These are phyloP conservation scores for Notholithocarpus densiflorus DNA, from an alignment of 306 rosid species.

Conservation along the genomic window DNA sequence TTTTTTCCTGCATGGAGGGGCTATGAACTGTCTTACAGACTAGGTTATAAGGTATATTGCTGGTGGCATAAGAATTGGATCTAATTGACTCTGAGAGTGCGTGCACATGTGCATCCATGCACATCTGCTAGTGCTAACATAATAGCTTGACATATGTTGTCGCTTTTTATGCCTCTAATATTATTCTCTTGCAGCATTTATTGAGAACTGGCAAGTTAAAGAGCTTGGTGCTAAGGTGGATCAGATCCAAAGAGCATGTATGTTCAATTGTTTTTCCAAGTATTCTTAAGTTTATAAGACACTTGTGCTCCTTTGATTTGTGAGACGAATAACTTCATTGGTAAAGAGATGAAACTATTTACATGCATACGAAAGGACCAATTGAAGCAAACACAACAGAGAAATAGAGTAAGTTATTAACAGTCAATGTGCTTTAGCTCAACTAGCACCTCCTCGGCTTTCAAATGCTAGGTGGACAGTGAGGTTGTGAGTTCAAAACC, in stretches of 20 bases:
- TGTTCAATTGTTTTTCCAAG: conserved; percentile 28
- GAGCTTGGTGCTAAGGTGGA: conserved; percentile 54
- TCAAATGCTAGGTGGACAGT: too few species aligned
- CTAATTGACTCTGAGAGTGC: not conserved
- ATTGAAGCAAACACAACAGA: not conserved
- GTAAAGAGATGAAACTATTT: not conserved
- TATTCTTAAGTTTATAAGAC: not conserved
- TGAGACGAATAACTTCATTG: not conserved
- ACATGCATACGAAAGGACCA: not conserved
- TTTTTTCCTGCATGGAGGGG: not conserved
- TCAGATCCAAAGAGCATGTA: conserved; percentile 85
- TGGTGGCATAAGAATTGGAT: not conserved
- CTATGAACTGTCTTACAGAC: not conserved
- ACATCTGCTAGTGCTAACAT: not conserved
- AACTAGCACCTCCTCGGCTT: too few species aligned
- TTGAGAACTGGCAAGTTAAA: conserved; percentile 66
- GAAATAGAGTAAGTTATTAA: not conserved
- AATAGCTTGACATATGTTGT: conserved; percentile 18
- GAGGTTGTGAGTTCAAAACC: too few species aligned
- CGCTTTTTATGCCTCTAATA: conserved; percentile 14
- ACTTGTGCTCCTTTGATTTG: not conserved
- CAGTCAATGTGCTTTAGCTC: too few species aligned
- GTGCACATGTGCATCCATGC: not conserved
- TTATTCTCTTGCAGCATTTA: conserved; percentile 55
- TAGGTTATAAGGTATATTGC: not conserved